phyloP scores from a whole-genome alignment of 352 stramenopile species.

The Globisporangium radiosum region DNA sequence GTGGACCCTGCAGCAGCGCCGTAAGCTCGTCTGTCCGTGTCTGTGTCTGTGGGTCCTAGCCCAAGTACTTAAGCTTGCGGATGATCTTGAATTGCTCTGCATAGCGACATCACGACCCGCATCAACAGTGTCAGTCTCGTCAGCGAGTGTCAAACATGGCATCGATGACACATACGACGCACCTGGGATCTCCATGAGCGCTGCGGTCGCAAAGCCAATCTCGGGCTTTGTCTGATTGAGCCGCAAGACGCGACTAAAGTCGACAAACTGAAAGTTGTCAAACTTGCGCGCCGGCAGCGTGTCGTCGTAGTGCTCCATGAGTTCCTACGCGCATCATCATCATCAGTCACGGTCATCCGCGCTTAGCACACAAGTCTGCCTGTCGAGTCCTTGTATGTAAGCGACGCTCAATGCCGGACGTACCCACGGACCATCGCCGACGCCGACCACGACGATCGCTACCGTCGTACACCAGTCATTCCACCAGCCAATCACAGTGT shows the following conservation, averaged over 20 bases:
- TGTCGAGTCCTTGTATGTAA: background rate
- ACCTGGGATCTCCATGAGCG: constrained; percentile 64
- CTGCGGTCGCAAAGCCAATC: constrained; percentile 52
- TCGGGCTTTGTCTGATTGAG: constrained; percentile 47
- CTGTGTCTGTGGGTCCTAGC: constrained; percentile 1
- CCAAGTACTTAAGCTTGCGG: constrained; percentile 30
- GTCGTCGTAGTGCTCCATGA: constrained; percentile 64
- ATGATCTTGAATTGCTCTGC: constrained; percentile 51
- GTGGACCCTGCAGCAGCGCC: background rate
- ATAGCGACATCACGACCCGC: background rate
- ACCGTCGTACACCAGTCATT: background rate
- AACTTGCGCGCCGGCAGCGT: constrained; percentile 48
- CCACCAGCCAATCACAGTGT: background rate
- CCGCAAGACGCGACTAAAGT: constrained; percentile 47
- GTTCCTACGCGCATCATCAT: constrained; percentile 17
- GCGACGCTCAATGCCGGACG: background rate
- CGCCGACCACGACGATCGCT: constrained; percentile 73
- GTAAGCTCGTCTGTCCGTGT: background rate
- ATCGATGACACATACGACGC: too few species aligned
- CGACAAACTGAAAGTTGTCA: constrained; percentile 80
- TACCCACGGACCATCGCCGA: constrained; percentile 72
- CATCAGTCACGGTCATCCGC: background rate
- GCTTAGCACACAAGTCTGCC: background rate
- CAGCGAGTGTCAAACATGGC: too few species aligned
- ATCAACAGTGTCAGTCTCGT: too few species aligned